Evolutionary conservation across 2,329 filamentous ascomycete species (phyloP).

Genomic region (Fusarium sp.): DNA sequence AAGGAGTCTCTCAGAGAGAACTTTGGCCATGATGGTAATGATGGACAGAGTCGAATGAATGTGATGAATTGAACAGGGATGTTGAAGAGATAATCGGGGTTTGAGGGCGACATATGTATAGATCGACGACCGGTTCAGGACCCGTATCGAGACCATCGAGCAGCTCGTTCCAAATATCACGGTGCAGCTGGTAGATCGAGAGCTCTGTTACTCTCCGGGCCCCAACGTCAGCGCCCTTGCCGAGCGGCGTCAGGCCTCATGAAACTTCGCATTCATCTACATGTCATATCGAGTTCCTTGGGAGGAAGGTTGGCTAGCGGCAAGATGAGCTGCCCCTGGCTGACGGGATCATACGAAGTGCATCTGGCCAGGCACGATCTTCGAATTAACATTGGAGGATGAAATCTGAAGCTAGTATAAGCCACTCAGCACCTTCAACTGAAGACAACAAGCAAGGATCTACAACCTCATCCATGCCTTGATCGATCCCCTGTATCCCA

Average conservation of each 20-base stretch:
- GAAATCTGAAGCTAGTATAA: slow-evolving; percentile 24
- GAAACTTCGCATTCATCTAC: slow-evolving; percentile 9
- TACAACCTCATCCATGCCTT: slow-evolving; percentile 28
- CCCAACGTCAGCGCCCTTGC: slow-evolving; percentile 29
- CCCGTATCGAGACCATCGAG: slow-evolving; percentile 23
- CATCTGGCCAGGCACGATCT: slow-evolving; percentile 19
- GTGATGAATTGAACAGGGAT: slow-evolving; percentile 13
- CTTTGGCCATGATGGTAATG: slow-evolving; percentile 45
- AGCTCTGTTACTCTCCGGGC: slow-evolving; percentile 20
- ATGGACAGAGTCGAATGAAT: slow-evolving; percentile 42
- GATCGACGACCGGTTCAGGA: slow-evolving; percentile 5
- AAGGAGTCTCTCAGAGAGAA: slow-evolving; percentile 40
- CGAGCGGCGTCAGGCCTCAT: slow-evolving; percentile 30
- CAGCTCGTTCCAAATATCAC: slow-evolving; percentile 19
- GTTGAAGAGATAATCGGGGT: slow-evolving; percentile 26
- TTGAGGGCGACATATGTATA: slow-evolving; percentile 39
- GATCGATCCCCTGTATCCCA: slow-evolving; percentile 20
- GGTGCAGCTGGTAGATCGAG: slow-evolving; percentile 20
- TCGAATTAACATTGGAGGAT: slow-evolving; percentile 19
- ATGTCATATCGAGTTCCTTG: slow-evolving; percentile 14
- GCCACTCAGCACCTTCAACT: slow-evolving; percentile 41
- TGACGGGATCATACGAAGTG: slow-evolving; percentile 28
- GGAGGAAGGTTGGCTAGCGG: slow-evolving; percentile 23
- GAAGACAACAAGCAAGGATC: slow-evolving; percentile 10
- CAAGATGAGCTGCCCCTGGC: slow-evolving; percentile 19